Base-by-base conservation (phyloP, 192 early-diverging fungal species). In the Entomortierella lignicola region DNA sequence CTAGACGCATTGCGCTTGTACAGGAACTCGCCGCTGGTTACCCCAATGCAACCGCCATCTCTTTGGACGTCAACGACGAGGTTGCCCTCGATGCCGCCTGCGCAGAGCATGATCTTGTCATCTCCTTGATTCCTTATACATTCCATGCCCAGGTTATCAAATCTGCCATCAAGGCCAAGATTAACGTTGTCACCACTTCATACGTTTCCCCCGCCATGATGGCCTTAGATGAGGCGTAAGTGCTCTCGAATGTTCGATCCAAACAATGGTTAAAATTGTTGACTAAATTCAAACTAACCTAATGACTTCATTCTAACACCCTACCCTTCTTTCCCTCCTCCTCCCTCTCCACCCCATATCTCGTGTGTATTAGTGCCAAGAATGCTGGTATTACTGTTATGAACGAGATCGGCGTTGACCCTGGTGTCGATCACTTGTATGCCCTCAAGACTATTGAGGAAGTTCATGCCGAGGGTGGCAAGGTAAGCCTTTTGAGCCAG, bases 391-490 rank as follows among this genome's bases (percentile, higher is more conserved):
- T 99, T 67, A 93, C 92, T 70, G 88, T 97, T 77, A 90, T 99
- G 88, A 99, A 99, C 85, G 98, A 99, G 87, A 96, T 99, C 73
- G 98, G 98, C 55, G 85, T 99, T 41, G 98, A 99, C 87, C 98
- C 98, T 32, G 88, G 98, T 84, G 97, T 97, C 81, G 96, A 98
- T 83, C 96, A 99, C 83, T 86, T 99, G 82, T 93, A 92, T 63
- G 94, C 94, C 21, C 84, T 95, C 66, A 92, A 96, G 84, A 93
- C 92, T 61, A 96, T 99, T 75, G 89, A 96, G 71, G 94, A 97
- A 65, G 96, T 97, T 43, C 91, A 93, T 59, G 84, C 75, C 17
- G 84, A 87, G 55, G 89, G 92, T 58, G 93, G 94, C 66, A 96
- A 97, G 90, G 92, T 89, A 82, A 77, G 53, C 1, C 20, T 47